phyloP scores from a whole-genome alignment of 164 flowering plant genomes.

The Tetrastigma voinierianum region DNA sequence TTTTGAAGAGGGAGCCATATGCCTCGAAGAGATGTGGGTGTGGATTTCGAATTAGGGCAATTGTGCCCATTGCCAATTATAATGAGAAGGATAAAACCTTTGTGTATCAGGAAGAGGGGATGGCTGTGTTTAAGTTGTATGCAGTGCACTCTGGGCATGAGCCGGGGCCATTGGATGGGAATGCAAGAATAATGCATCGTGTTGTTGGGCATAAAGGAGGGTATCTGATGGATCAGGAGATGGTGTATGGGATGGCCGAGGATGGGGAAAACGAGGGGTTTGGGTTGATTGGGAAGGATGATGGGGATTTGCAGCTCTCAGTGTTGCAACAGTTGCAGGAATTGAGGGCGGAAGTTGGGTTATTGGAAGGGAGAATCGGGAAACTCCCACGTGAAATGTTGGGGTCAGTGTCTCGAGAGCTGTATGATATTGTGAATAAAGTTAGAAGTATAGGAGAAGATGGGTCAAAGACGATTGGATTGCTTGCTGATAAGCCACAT shows the following conservation, averaged over 20 bases:
- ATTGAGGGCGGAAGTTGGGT: conserved; percentile 59
- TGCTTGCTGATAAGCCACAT: conserved; percentile 54
- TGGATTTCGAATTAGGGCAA: conserved; percentile 94
- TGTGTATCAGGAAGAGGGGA: conserved; percentile 92
- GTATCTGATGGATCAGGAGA: conserved; percentile 67
- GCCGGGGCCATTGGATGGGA: conserved; percentile 96
- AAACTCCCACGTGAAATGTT: conserved; percentile 59
- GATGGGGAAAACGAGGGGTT: conserved; percentile 62
- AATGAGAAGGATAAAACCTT: conserved; percentile 96
- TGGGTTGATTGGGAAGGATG: conserved; percentile 62
- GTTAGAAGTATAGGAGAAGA: conserved; percentile 67
- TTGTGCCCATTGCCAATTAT: conserved; percentile 88
- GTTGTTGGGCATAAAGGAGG: conserved; percentile 83
- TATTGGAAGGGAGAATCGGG: conserved; percentile 60
- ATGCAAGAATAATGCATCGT: conserved; percentile 96
- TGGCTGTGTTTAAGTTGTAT: conserved; percentile 87
- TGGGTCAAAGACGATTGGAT: conserved; percentile 42
- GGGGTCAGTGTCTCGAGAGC: conserved; percentile 66
- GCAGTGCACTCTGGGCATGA: conserved; percentile 98
- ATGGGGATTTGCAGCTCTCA: conserved; percentile 51
- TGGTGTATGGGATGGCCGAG: conserved; percentile 70
- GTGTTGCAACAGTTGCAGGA: conserved; percentile 82
- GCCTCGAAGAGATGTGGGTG: conserved; percentile 96
- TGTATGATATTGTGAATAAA: conserved; percentile 62
- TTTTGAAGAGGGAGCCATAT: conserved; percentile 91